phyloP scores from a whole-genome alignment of 805 yeast genomes.

The Wickerhamomyces pijperi region DNA sequence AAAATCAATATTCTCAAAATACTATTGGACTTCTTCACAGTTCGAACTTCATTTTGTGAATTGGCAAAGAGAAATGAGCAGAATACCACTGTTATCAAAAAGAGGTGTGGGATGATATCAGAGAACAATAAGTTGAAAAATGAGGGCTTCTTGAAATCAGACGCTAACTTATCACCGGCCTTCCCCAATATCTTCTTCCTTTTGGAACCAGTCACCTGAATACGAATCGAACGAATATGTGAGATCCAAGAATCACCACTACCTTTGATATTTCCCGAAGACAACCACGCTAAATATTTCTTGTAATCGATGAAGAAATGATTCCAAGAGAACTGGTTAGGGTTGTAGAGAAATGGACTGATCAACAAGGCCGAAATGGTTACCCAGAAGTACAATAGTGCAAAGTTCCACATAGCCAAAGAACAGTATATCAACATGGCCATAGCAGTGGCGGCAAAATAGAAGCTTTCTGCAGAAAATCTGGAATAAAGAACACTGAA shows the following conservation, averaged over 20 bases:
- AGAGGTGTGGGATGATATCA: constrained; percentile 27
- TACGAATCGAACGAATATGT: constrained; percentile 38
- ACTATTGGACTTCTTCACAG: constrained; percentile 25
- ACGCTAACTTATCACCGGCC: constrained; percentile 26
- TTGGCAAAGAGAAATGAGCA: constrained; percentile 43
- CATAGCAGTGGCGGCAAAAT: constrained; percentile 47
- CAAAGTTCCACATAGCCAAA: constrained; percentile 48
- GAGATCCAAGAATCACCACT: constrained; percentile 31
- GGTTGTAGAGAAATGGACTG: constrained; percentile 55
- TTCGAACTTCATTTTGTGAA: constrained; percentile 35
- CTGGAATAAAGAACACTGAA: constrained; percentile 56
- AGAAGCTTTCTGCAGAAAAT: constrained; percentile 57
- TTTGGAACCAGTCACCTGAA: constrained; percentile 47
- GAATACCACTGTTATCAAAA: constrained; percentile 24
- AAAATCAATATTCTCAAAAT: constrained; percentile 32
- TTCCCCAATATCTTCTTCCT: constrained; percentile 24
- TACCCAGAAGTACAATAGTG: constrained; percentile 53
- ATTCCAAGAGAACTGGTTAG: constrained; percentile 52
- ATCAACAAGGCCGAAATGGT: constrained; percentile 41
- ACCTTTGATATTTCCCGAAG: constrained; percentile 35
- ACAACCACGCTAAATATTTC: constrained; percentile 30
- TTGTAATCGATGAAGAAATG: constrained; percentile 55
- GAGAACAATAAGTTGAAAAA: constrained; percentile 29
- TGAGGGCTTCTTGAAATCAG: constrained; percentile 41
- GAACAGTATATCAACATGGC: constrained; percentile 46